These are phyloP conservation scores for Passalora sequoiae DNA, from an alignment of 2,329 filamentous ascomycete species.

Conservation along the genomic window DNA sequence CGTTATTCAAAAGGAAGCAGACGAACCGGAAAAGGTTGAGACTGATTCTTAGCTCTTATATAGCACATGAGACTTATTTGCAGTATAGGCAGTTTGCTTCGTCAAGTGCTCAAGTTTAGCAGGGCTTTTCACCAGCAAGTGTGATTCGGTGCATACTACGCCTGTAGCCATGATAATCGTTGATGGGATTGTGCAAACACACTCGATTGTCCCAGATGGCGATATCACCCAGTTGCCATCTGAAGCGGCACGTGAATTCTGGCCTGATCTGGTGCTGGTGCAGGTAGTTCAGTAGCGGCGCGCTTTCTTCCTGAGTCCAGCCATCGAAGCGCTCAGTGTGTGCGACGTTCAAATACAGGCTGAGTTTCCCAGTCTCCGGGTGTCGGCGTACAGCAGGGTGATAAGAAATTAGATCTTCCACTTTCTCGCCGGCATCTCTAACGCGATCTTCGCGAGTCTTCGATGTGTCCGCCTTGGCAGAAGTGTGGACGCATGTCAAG, in stretches of 20 bases:
- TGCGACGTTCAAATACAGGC: slow-evolving; percentile 73
- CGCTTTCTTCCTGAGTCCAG: slow-evolving; percentile 78
- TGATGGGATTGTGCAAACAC: slow-evolving; percentile 19
- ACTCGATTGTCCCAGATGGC: slow-evolving; percentile 15
- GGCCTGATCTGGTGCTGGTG: slow-evolving; percentile 66
- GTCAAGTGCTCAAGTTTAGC: too few species aligned
- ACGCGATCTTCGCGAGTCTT: slow-evolving; percentile 37
- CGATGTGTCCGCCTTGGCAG: slow-evolving; percentile 52
- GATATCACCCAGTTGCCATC: slow-evolving; percentile 45
- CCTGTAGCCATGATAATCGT: slow-evolving; percentile 13
- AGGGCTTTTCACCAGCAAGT: slow-evolving; percentile 10
- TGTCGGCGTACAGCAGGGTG: slow-evolving; percentile 78
- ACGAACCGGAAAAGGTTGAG: too few species aligned
- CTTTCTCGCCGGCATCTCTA: slow-evolving; percentile 63
- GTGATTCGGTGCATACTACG: slow-evolving; percentile 12
- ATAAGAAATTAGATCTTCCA: slow-evolving; percentile 55
- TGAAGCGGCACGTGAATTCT: slow-evolving; percentile 67
- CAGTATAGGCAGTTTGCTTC: too few species aligned
- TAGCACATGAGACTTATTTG: too few species aligned
- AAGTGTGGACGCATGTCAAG: slow-evolving; percentile 62
- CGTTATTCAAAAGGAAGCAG: too few species aligned
- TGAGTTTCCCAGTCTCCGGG: slow-evolving; percentile 72
- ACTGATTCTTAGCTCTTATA: too few species aligned
- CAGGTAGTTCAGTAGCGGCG: slow-evolving; percentile 66
- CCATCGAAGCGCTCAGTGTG: slow-evolving; percentile 78